Evolutionary conservation across 495 filamentous ascomycete species (phyloP).

Genomic region (Cudoniella acicularis): DNA sequence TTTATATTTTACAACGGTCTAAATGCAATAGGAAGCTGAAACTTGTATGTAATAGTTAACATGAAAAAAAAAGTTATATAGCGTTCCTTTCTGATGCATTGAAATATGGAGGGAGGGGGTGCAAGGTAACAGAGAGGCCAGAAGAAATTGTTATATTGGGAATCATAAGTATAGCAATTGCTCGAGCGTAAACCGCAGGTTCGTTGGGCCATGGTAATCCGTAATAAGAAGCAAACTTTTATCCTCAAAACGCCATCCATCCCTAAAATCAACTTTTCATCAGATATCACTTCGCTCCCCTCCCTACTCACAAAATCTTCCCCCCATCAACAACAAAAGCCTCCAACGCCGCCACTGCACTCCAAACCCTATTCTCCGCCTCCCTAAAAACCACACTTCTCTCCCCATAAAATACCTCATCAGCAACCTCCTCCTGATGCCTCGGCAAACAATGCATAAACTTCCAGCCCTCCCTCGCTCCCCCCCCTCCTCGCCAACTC

Average conservation of each 20-base stretch:
- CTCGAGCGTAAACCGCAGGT: too few relatives aligned
- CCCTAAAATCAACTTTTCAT: not conserved
- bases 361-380: conserved; percentile 92
- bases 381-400: conserved; percentile 86
- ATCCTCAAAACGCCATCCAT: not conserved
- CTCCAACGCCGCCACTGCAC: conserved; percentile 74
- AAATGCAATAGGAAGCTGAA: too few relatives aligned
- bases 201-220: too few relatives aligned
- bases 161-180: too few relatives aligned
- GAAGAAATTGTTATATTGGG: too few relatives aligned
- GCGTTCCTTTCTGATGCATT: too few relatives aligned
- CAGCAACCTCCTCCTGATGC: conserved; percentile 87
- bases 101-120: too few relatives aligned
- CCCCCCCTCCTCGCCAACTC: conserved; percentile 78
- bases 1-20: too few relatives aligned
- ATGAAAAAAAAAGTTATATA: too few relatives aligned
- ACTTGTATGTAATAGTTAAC: too few relatives aligned
- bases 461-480: conserved; percentile 86
- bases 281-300: not conserved
- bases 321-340: conserved; percentile 91
- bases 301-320: conserved; percentile 36
- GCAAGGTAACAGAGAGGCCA: too few relatives aligned
- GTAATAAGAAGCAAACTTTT: too few relatives aligned
- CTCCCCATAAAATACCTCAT: conserved; percentile 86
- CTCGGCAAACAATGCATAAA: conserved; percentile 99